Percentiles rank a stretch among this genome's conserved stretches.
phyloP scores from a whole-genome alignment of 2,329 filamentous ascomycete genomes.

The Neofusicoccum umdonicola region DNA sequence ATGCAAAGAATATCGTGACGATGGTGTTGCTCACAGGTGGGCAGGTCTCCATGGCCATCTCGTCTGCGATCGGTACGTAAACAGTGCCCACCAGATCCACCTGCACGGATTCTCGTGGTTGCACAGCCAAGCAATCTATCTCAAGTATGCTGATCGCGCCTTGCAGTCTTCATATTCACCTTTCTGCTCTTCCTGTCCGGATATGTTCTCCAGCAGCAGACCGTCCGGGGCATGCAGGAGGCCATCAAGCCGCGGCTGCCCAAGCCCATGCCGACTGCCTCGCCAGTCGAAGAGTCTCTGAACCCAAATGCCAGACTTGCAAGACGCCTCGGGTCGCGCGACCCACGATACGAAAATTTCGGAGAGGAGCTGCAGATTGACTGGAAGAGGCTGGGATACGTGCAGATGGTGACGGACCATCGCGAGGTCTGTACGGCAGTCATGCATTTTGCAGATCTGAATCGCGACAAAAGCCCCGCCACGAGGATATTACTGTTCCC shows the following conservation, averaged over 20 bases:
- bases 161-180: constrained; percentile 69
- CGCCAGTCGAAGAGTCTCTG: constrained; percentile 26
- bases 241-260: constrained; percentile 62
- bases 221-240: constrained; percentile 71
- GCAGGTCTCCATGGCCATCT: constrained; percentile 68
- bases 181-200: constrained; percentile 81
- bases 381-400: constrained; percentile 48
- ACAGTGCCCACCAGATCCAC: not conserved
- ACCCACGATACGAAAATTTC: constrained; percentile 21
- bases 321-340: not conserved
- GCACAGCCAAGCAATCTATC: not conserved
- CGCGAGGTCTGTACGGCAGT: constrained; percentile 50
- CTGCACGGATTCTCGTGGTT: not conserved
- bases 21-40: constrained; percentile 62
- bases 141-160: not conserved
- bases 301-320: constrained; percentile 15
- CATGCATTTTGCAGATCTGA: constrained; percentile 49
- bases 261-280: constrained; percentile 34
- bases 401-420: constrained; percentile 46
- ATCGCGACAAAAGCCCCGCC: constrained; percentile 46
- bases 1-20: not conserved
- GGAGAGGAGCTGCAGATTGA: constrained; percentile 33
- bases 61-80: constrained; percentile 60
- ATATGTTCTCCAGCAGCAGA: constrained; percentile 84
- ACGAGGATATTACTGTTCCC: constrained; percentile 47